Evolutionary conservation across 2,329 filamentous ascomycete species (phyloP), one percentile per base, ranked within the genome.

Genomic region (Penicillium digitatum): DNA sequence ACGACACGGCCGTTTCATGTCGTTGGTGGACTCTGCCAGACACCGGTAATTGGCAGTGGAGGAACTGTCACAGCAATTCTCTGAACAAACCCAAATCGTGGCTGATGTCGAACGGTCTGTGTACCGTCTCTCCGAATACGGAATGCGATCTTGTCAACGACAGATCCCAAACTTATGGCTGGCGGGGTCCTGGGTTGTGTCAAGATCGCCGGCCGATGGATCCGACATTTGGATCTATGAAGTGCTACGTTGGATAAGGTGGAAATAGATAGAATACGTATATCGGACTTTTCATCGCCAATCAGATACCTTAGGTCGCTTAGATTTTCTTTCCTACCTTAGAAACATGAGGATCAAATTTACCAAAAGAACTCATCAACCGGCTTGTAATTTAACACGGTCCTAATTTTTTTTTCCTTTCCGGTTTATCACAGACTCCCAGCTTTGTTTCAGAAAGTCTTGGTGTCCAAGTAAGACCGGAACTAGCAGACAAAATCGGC

Each of bases 231-330:
- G 40, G 20, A n/a, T 54, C 52, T 2, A 24, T 54, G 26, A 38
- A 45, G 18, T 54, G 52, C 27, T 51, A 54, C 40, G 46, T 54
- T 38, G 52, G 52, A 27, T 54, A 40, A 20, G 9, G 39, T 27
- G 5, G 16, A 12, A 26, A 26, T 11, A n/a, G 22, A 5, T 26
- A n/a, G n/a, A n/a, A n/a, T n/a, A n/a, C n/a, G 39, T 27, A 42
- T 22, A 38, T 14, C 12, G 6, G 14, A n/a, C 3, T 18, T 35
- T 18, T 9, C n/a, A 10, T 35, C 10, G n/a, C 32, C 1, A 37
- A 37, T 37, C 9, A 18, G 34, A 1, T 8, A 5, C 9, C 11
- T 4, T 9, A 37, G 9, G 9, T 0, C 11, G 2, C n/a, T n/a
- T n/a, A n/a, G n/a, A n/a, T 18, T 5, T 18, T 10, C 4, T 0